Conservation (phyloP, 2,329 filamentous ascomycete genomes). For the Sclerotiophoma versabilis region DNA sequence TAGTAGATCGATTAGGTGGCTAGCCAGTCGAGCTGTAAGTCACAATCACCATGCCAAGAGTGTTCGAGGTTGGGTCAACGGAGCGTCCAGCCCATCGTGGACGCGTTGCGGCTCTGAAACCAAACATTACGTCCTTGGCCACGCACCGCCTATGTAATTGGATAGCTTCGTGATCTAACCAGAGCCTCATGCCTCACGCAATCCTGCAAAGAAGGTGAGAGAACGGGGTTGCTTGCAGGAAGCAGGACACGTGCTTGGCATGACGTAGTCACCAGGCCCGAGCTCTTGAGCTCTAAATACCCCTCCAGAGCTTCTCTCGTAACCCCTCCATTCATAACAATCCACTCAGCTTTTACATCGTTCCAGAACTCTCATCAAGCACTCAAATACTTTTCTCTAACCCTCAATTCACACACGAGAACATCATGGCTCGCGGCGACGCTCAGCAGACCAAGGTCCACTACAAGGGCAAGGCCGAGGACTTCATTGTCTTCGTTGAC, state of each 20-base stretch:
- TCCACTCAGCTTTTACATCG: slow-evolving; percentile 14
- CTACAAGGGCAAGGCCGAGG: slow-evolving; percentile 77
- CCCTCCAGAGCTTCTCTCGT: slow-evolving; percentile 41
- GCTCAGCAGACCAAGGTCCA: slow-evolving; percentile 76
- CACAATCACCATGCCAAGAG: background rate
- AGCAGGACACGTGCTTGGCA: slow-evolving; percentile 35
- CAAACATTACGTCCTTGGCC: background rate
- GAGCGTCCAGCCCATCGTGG: background rate
- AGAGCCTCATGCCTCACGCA: slow-evolving; percentile 26
- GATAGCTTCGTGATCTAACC: slow-evolving; percentile 17
- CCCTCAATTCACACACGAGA: slow-evolving; percentile 10
- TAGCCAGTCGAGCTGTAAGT: too few relatives aligned
- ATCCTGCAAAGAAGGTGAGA: slow-evolving; percentile 18
- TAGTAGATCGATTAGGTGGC: background rate
- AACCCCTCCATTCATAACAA: slow-evolving; percentile 26
- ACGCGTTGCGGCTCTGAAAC: slow-evolving; percentile 1
- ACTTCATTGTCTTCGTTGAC: slow-evolving; percentile 73
- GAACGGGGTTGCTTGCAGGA: slow-evolving; percentile 9
- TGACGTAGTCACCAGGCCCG: slow-evolving; percentile 39
- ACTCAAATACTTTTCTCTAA: background rate
- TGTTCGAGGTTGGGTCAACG: background rate
- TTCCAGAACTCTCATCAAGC: background rate
- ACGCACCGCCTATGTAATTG: slow-evolving; percentile 4
- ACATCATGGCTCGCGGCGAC: slow-evolving; percentile 54
- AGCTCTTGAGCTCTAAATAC: slow-evolving; percentile 39